Conservation (phyloP, 768 basidiomycete genomes). For the Boletus insuetus region DNA sequence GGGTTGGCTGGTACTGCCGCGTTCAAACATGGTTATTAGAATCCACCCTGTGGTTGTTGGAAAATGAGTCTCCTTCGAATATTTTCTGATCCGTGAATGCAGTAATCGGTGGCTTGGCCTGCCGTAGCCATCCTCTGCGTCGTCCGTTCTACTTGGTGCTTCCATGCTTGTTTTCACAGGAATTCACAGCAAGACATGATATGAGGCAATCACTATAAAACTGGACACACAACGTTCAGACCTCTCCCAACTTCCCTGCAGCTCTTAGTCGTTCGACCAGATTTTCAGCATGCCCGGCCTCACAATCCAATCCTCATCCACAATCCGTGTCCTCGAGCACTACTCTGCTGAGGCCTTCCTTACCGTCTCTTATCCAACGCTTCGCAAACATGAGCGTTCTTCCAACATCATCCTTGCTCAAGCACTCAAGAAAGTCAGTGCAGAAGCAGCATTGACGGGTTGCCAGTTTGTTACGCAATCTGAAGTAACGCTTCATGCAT, state of each 20-base stretch:
- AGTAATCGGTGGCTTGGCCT: background rate
- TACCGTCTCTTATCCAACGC: slow-evolving; percentile 38
- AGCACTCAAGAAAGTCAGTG: slow-evolving; percentile 42
- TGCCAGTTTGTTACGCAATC: slow-evolving; percentile 34
- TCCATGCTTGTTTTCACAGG: slow-evolving; percentile 20
- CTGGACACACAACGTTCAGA: too few relatives aligned
- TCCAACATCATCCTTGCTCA: slow-evolving; percentile 54
- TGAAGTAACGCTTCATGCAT: slow-evolving; percentile 31
- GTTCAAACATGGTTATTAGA: slow-evolving; percentile 1
- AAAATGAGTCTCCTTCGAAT: background rate
- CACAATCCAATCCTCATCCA: slow-evolving; percentile 18
- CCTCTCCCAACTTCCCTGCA: background rate
- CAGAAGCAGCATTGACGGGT: slow-evolving; percentile 37
- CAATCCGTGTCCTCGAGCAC: slow-evolving; percentile 38
- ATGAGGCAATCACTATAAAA: slow-evolving; percentile 7
- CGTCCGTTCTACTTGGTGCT: background rate
- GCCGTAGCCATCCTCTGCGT: slow-evolving; percentile 13
- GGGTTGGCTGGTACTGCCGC: background rate
- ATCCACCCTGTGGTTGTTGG: slow-evolving; percentile 22
- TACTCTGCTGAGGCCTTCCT: slow-evolving; percentile 41
- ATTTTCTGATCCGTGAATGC: background rate
- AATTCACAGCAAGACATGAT: slow-evolving; percentile 17
- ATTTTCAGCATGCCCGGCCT: slow-evolving; percentile 31
- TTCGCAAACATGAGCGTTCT: slow-evolving; percentile 44
- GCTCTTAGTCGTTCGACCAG: background rate